A percentile compares a stretch with the other conserved stretches of the same genome.
Conservation (phyloP, 2,329 filamentous ascomycete species). For the Cladosporium sp. region DNA sequence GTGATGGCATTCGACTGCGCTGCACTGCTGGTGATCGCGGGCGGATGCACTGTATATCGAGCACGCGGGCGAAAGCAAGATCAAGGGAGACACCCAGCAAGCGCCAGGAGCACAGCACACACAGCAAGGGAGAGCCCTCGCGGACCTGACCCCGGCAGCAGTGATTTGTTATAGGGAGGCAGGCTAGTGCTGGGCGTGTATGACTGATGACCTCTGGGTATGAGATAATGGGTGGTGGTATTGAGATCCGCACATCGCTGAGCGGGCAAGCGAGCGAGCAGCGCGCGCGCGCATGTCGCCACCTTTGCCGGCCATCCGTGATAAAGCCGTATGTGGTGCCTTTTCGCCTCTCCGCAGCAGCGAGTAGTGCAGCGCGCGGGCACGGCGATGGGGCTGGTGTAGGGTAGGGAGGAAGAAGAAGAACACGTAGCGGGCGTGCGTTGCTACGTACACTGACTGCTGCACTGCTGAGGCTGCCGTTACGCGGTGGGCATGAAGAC, state of each 20-base stretch:
- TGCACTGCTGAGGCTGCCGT: neutral
- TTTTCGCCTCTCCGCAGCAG: neutral
- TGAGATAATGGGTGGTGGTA: slow-evolving; percentile 4
- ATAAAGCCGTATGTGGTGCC: slow-evolving; percentile 3
- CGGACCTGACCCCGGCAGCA: neutral
- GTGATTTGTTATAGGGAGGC: slow-evolving; percentile 4
- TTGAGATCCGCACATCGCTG: slow-evolving; percentile 7
- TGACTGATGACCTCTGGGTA: slow-evolving; percentile 5
- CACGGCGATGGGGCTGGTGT: neutral
- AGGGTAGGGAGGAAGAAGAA: neutral
- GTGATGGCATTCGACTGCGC: neutral
- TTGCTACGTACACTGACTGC: neutral
- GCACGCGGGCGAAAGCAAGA: neutral
- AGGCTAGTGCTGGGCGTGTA: slow-evolving; percentile 1
- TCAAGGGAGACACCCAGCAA: neutral
- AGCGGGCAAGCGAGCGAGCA: slow-evolving; percentile 5
- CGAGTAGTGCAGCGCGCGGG: neutral
- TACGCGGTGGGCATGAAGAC: slow-evolving; percentile 3
- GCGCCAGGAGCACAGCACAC: neutral
- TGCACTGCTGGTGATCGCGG: slow-evolving; percentile 1
- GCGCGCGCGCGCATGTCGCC: slow-evolving; percentile 5
- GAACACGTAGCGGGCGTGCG: neutral
- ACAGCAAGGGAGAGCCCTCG: neutral
- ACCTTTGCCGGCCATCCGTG: slow-evolving; percentile 13
- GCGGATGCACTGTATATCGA: neutral